phyloP scores from a whole-genome alignment of 305 asterid genomes.

The Ilex paraguariensis region DNA sequence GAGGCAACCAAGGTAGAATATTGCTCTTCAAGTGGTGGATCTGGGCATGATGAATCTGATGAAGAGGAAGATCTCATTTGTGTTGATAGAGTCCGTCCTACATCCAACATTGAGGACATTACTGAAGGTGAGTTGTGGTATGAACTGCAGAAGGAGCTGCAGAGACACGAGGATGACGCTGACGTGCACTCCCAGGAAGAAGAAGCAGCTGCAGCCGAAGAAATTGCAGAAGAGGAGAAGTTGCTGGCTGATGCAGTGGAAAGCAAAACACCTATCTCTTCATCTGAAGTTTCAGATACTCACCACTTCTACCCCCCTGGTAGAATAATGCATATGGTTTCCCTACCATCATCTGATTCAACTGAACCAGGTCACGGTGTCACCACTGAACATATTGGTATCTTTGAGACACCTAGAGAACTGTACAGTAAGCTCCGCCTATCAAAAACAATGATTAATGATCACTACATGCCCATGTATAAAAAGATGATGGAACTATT shows the following conservation, averaged over 20 bases:
- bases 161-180: constrained; percentile 43
- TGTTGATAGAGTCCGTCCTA: constrained; percentile 32
- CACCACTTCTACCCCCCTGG: constrained; percentile 82
- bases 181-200: constrained; percentile 45
- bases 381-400: constrained; percentile 49
- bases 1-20: constrained; percentile 29
- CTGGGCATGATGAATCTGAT: constrained; percentile 53
- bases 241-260: constrained; percentile 53
- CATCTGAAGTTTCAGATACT: constrained; percentile 59
- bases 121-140: constrained; percentile 79
- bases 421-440: constrained; percentile 75
- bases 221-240: constrained; percentile 73
- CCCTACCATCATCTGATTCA: constrained; percentile 36
- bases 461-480: constrained; percentile 95
- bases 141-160: constrained; percentile 73
- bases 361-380: constrained; percentile 25
- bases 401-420: constrained; percentile 70
- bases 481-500: constrained; percentile 85
- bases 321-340: constrained; percentile 69
- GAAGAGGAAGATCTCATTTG: constrained; percentile 53
- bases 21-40: constrained; percentile 47
- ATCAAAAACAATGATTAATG: constrained; percentile 85
- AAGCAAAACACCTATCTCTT: constrained; percentile 49
- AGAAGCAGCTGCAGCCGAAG: constrained; percentile 54
- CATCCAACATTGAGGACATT: constrained; percentile 44